A percentile compares a stretch with the other conserved stretches of the same genome.
phyloP scores from a whole-genome alignment of 2,329 filamentous ascomycete genomes.

The Chrysoporthe austroafricana region DNA sequence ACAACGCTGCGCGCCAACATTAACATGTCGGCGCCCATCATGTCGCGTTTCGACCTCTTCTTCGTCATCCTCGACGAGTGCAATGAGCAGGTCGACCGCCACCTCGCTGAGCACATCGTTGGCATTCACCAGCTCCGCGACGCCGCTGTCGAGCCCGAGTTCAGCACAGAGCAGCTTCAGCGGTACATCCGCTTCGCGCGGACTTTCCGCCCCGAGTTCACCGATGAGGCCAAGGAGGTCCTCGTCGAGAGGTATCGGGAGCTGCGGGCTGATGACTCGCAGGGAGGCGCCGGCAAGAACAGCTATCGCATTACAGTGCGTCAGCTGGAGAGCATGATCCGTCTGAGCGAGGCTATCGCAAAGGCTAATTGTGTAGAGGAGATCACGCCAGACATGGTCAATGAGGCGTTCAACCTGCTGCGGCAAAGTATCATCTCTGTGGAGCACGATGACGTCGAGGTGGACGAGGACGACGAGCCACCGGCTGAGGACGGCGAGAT shows the following conservation, averaged over 20 bases:
- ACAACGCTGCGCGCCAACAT: slow-evolving; percentile 91
- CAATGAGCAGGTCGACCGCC: slow-evolving; percentile 87
- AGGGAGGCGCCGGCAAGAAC: slow-evolving; percentile 91
- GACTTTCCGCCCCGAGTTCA: slow-evolving; percentile 93
- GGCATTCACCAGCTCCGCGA: slow-evolving; percentile 91
- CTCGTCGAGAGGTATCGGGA: slow-evolving; percentile 96
- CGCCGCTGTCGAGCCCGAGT: slow-evolving; percentile 87
- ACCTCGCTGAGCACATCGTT: slow-evolving; percentile 93
- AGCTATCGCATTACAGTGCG: slow-evolving; percentile 97
- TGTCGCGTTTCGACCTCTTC: slow-evolving; percentile 99
- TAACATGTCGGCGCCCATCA: slow-evolving; percentile 98
- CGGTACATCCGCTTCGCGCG: slow-evolving; percentile 95
- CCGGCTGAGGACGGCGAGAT: slow-evolving; percentile 50
- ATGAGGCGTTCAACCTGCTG: slow-evolving; percentile 89
- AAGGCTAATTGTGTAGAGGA: slow-evolving; percentile 97
- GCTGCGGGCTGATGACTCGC: slow-evolving; percentile 87
- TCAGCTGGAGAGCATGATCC: slow-evolving; percentile 94
- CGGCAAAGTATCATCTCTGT: slow-evolving; percentile 96
- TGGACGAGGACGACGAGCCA: slow-evolving; percentile 70
- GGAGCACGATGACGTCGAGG: slow-evolving; percentile 95
- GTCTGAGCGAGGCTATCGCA: slow-evolving; percentile 94
- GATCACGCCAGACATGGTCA: slow-evolving; percentile 81
- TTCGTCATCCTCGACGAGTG: slow-evolving; percentile 98
- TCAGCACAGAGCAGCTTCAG: slow-evolving; percentile 94
- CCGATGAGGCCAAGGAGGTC: slow-evolving; percentile 79